These are phyloP conservation scores for Pyrenophora tritici-repentis DNA, from an alignment of 2,329 filamentous ascomycete genomes.

Conservation along the genomic window DNA sequence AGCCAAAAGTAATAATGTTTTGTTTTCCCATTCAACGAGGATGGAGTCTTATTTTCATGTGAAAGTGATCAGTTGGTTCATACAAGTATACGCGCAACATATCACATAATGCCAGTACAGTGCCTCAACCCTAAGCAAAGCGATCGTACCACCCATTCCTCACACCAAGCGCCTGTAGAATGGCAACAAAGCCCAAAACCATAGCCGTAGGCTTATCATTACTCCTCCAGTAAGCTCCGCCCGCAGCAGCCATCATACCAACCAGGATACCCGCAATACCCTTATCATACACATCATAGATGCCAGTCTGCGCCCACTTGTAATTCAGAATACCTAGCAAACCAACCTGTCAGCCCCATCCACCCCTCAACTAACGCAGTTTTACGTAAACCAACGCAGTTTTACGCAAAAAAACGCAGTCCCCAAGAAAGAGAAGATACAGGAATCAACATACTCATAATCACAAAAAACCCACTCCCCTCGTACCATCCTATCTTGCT, in stretches of 20 bases:
- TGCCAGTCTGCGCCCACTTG: conserved; percentile 40
- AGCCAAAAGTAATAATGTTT: conserved; percentile 1
- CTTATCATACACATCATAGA: conserved; percentile 41
- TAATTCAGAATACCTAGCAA: conserved; percentile 39
- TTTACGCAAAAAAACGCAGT: too few relatives aligned
- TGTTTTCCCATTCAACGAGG: not conserved
- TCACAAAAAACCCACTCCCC: conserved; percentile 43
- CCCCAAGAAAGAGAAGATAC: not conserved
- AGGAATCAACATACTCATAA: conserved; percentile 30
- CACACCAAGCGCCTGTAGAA: conserved; percentile 34
- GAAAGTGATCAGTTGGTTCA: not conserved
- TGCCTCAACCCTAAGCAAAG: conserved; percentile 5
- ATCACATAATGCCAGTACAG: too few relatives aligned
- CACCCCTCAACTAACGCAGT: too few relatives aligned
- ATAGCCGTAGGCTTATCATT: conserved; percentile 34
- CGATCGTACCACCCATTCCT: conserved; percentile 26
- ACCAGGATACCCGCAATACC: conserved; percentile 37
- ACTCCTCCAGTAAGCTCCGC: conserved; percentile 27
- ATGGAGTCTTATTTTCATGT: too few relatives aligned
- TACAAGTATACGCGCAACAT: too few relatives aligned
- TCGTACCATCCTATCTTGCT: conserved; percentile 46
- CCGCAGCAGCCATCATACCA: conserved; percentile 31
- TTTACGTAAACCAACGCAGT: too few relatives aligned
- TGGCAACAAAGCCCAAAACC: conserved; percentile 27
- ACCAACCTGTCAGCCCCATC: not conserved